A percentile compares a stretch with the other conserved stretches of the same genome.
These are phyloP conservation scores for Pleurotus djamor DNA, from an alignment of 768 basidiomycete genomes.

Conservation along the genomic window DNA sequence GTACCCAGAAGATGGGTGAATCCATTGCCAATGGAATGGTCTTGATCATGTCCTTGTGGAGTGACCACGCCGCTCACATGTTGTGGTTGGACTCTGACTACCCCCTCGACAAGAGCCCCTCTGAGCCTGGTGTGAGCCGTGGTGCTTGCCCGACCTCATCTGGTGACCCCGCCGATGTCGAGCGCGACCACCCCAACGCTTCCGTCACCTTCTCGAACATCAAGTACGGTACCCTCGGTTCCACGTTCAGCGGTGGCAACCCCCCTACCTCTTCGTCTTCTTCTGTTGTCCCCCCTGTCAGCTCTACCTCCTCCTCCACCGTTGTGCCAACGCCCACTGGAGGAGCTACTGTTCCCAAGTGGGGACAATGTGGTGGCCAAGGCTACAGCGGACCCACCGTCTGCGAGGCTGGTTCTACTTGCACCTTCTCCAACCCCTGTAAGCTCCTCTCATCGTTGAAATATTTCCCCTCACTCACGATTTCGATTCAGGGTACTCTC, in stretches of 20 bases:
- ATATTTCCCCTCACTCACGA: not conserved
- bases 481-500: slow-evolving; percentile 35
- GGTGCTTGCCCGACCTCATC: slow-evolving; percentile 35
- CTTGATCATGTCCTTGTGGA: slow-evolving; percentile 34
- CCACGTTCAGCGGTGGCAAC: not conserved
- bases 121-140: slow-evolving; percentile 29
- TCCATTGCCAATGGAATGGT: slow-evolving; percentile 31
- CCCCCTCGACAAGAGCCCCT: no score
- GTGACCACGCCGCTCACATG: no score
- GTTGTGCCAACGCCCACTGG: not conserved
- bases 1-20: slow-evolving; percentile 19
- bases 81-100: no score
- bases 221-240: slow-evolving; percentile 34
- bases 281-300: not conserved
- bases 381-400: slow-evolving; percentile 39
- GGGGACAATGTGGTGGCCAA: slow-evolving; percentile 10
- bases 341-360: not conserved
- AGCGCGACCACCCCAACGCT: slow-evolving; percentile 22
- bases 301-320: not conserved
- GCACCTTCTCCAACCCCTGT: slow-evolving; percentile 36
- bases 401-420: slow-evolving; percentile 34
- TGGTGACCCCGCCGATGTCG: slow-evolving; percentile 32
- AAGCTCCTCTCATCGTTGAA: slow-evolving; percentile 19
- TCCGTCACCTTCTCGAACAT: slow-evolving; percentile 39
- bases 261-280: not conserved